phyloP scores from a whole-genome alignment of 495 filamentous ascomycete genomes.

The Stereocaulon alpinum region DNA sequence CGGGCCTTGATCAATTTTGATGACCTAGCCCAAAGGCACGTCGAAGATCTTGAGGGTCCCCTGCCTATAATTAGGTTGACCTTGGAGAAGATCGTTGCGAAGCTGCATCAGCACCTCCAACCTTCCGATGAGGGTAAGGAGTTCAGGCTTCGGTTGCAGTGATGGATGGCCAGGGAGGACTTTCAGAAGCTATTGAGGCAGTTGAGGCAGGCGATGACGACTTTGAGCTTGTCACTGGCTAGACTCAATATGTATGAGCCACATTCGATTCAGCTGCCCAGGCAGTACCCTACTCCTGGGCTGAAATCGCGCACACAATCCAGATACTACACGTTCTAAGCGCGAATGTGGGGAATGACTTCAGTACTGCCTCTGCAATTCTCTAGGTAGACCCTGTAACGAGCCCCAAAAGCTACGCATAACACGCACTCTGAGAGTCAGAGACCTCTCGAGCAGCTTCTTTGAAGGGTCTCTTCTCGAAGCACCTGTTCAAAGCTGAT shows the following conservation, averaged over 20 bases:
- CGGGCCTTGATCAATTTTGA: not conserved
- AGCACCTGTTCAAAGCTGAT: too few relatives aligned
- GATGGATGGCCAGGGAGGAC: not conserved
- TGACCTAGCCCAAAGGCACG: not conserved
- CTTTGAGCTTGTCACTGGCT: not conserved
- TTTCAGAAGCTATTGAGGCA: not conserved
- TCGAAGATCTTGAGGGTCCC: not conserved
- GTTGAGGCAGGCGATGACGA: not conserved
- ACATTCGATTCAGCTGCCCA: not conserved
- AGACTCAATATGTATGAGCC: not conserved
- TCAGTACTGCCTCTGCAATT: not conserved
- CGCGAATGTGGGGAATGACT: not conserved
- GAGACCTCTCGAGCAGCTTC: not conserved
- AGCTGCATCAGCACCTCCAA: not conserved
- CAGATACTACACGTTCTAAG: not conserved
- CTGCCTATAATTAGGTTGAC: not conserved
- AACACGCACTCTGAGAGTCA: not conserved
- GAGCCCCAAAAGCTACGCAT: not conserved
- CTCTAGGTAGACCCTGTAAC: not conserved
- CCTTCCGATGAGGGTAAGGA: not conserved
- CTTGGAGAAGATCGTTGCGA: not conserved
- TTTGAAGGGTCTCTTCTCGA: too few relatives aligned
- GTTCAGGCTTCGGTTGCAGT: not conserved
- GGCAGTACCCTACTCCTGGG: not conserved
- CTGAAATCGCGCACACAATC: not conserved